Evolutionary conservation across 169 alveolate species (phyloP), one percentile per base, ranked within the genome.

Genomic region (Eimeria sp.): DNA sequence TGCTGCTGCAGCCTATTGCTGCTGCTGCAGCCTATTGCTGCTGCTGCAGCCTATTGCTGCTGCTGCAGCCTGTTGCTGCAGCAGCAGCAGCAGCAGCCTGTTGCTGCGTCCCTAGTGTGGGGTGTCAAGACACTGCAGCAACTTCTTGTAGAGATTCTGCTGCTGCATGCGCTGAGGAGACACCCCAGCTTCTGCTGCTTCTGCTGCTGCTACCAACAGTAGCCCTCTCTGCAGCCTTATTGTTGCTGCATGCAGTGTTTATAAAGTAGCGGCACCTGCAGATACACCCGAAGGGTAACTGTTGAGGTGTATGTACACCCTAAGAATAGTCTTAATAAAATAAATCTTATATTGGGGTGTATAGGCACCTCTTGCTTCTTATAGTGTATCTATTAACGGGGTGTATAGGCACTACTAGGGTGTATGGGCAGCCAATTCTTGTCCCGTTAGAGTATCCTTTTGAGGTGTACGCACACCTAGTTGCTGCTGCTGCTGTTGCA

Each of bases 11-110:
- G 40, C 40, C 3, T 40, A 22, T 27, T 40, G 51, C 83, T 43
- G 57, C 83, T 73, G 83, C 83, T 40, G n/a, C n/a, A n/a, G n/a
- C n/a, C n/a, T n/a, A n/a, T n/a, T n/a, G 51, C 51, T 73, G 83
- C 83, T 73, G 13, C 34, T 70, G 80, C 80, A 1, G 63, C 63
- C 63, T 3, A 4, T 22, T 6, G 51, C 51, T 73, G 83, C 83
- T 73, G 13, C 34, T 70, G 80, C 80, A 1, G 63, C 63, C 63
- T 3, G 63, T 22, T n/a, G n/a, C n/a, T n/a, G n/a, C n/a, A n/a
- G n/a, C n/a, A n/a, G 51, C 51, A 34, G 83, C 83, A 34, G 13
- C 34, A 9, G 80, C 80, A 1, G 63, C 63, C 63, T 3, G 63
- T 20, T 25, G 75, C 75, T 65, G 70, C 70, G 63, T 16, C 63